phyloP scores from a whole-genome alignment of 768 basidiomycete genomes.

The Podaxis sp. region DNA sequence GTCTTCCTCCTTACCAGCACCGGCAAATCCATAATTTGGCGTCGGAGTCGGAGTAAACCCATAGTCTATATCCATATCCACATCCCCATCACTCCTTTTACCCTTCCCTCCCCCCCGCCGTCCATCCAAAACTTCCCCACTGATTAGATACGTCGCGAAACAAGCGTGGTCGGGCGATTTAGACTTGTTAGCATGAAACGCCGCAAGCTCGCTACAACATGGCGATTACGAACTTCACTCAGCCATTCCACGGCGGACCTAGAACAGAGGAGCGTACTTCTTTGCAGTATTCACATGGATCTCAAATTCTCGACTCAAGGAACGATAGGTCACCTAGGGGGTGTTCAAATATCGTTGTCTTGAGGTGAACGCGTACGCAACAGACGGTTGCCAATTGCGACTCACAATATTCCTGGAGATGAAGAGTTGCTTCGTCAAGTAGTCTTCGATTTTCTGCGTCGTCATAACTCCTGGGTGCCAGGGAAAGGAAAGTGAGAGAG shows the following conservation, averaged over 20 bases:
- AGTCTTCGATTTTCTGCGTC: constrained; percentile 38
- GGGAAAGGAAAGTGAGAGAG: neutral
- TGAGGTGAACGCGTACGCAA: neutral
- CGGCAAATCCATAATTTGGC: neutral
- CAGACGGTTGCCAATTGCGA: neutral
- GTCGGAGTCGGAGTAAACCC: constrained; percentile 16
- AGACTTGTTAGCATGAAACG: constrained; percentile 43
- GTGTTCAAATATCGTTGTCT: neutral
- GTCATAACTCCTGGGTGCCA: constrained; percentile 29
- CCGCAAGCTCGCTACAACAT: constrained; percentile 52
- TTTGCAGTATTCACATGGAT: constrained; percentile 79
- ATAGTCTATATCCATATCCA: constrained; percentile 32
- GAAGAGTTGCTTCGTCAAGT: constrained; percentile 45
- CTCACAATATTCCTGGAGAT: constrained; percentile 46
- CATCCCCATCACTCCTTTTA: neutral
- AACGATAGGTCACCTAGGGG: constrained; percentile 71
- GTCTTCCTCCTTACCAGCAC: constrained; percentile 18
- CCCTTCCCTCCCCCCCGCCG: neutral
- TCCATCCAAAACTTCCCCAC: constrained; percentile 39
- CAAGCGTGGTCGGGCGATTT: constrained; percentile 35
- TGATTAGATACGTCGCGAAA: constrained; percentile 69
- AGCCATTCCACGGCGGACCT: neutral
- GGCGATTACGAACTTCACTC: neutral
- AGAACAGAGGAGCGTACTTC: constrained; percentile 40
- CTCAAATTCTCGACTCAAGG: constrained; percentile 63